Evolutionary conservation across 2,329 filamentous ascomycete genomes (phyloP).

Genomic region (Talaromyces sp.): DNA sequence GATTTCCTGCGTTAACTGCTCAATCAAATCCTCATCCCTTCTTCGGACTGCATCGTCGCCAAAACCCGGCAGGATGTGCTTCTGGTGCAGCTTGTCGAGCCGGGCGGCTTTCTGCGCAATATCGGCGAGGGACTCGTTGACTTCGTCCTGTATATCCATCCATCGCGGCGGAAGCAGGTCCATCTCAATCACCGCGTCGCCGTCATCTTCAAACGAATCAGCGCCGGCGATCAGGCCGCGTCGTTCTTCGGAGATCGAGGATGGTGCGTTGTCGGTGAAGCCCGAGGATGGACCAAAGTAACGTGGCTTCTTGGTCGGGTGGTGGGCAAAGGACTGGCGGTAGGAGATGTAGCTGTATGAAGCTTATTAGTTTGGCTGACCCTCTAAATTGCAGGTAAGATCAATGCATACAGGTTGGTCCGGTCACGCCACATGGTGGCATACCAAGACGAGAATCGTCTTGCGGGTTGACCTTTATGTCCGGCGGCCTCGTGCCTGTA

Average conservation of each 20-base stretch:
- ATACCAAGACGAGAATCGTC: conserved; percentile 6
- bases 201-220: conserved; percentile 68
- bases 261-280: conserved; percentile 50
- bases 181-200: conserved; percentile 97
- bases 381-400: not conserved
- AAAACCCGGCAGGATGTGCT: conserved; percentile 93
- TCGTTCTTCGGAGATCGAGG: conserved; percentile 59
- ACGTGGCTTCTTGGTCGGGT: conserved; percentile 78
- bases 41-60: conserved; percentile 89
- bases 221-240: conserved; percentile 79
- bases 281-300: conserved; percentile 57
- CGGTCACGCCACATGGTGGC: conserved; percentile 97
- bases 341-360: conserved; percentile 85
- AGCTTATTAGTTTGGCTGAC: not conserved
- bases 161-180: conserved; percentile 90
- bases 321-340: conserved; percentile 95
- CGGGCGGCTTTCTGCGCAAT: conserved; percentile 78
- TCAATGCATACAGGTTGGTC: conserved; percentile 77
- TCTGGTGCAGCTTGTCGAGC: conserved; percentile 90
- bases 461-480: not conserved
- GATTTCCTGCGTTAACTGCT: conserved; percentile 82
- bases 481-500: not conserved
- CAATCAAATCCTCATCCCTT: conserved; percentile 84
- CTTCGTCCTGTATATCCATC: conserved; percentile 92
- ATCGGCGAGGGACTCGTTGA: conserved; percentile 72